A percentile compares a stretch with the other conserved stretches of the same genome.
phyloP scores from a whole-genome alignment of 805 yeast species.

The Ogataea zsoltii region DNA sequence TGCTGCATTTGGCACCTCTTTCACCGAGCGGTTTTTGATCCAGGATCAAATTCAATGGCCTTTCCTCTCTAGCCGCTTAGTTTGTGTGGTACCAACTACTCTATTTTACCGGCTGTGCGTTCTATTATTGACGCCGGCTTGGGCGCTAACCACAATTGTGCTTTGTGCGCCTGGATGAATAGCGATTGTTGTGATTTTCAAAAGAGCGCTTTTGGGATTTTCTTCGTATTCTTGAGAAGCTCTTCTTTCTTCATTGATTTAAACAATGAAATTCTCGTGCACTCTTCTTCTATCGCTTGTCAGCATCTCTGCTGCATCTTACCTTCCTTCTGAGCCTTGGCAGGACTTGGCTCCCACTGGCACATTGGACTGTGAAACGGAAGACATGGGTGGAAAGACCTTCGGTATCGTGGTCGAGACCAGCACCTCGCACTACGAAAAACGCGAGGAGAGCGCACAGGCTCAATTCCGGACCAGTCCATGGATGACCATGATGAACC shows the following conservation, averaged over 20 bases:
- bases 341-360: neutral
- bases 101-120: too few species aligned
- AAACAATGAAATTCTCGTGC: neutral
- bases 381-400: slow-evolving; percentile 1
- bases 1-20: too few species aligned
- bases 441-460: neutral
- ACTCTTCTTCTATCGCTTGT: neutral
- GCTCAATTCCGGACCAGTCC: slow-evolving; percentile 4
- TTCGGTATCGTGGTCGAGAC: slow-evolving; percentile 3
- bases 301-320: neutral
- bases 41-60: too few species aligned
- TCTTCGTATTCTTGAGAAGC: too few species aligned
- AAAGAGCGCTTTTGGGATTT: neutral
- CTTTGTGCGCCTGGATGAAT: too few species aligned
- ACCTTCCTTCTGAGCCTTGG: slow-evolving; percentile 4
- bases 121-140: too few species aligned
- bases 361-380: neutral
- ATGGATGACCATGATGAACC: slow-evolving; percentile 4
- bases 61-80: too few species aligned
- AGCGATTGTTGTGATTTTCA: too few species aligned
- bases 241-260: neutral
- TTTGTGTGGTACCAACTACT: too few species aligned
- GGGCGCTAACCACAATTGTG: too few species aligned
- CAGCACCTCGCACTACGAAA: neutral
- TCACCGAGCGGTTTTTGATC: too few species aligned